Base-by-base conservation (phyloP, 495 filamentous ascomycete genomes). In the Penicillium paxilli region DNA sequence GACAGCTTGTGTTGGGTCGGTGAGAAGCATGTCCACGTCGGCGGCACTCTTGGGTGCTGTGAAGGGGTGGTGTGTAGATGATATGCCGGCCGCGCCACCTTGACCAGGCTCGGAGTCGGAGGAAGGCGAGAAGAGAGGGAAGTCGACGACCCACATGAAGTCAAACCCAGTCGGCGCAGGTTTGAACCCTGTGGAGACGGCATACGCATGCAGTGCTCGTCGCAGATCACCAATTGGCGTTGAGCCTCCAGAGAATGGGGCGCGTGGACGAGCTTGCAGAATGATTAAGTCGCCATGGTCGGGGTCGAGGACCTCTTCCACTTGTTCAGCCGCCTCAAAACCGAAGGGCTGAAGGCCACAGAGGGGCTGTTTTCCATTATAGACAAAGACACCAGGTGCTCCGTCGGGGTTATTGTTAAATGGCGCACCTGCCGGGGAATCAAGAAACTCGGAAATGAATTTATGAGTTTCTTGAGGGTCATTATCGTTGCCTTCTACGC, bases 61-160 rank as follows among this genome's bases (percentile, higher is more conserved):
- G 70, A 98, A 98, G 1, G 95, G 94, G 68, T 98, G 94, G 59
- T 98, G 94, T 0, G 93, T 97, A 6, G 94, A 86, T 14, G 85
- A 84, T 65, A 98, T 79, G 4, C 91, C 91, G 0, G 92, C 84
- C 10, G 73, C 65, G 16, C 92, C 92, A 24, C 87, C 88, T 69
- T 96, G 93, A 3, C 92, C 92, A 5, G 91, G 88, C 44, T 93
- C 89, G 3, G 75, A 67, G 24, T 83, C 82, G 32, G 81, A 83
- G 21, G 72, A 73, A 0, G 88, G 88, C 1, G 89, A 87, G 74
- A 98, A 98, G 47, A 98, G 84, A 6, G 94, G 94, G 68, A 98
- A 98, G 55, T 91, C 83, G 2, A 80, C 83, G 5, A 98, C 80
- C 94, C 95, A 98, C 44, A 90, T 67, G 61, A 90, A 90, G 32